phyloP scores from a whole-genome alignment of 2,329 filamentous ascomycete genomes.

The Sporothrix pseudoabietina region DNA sequence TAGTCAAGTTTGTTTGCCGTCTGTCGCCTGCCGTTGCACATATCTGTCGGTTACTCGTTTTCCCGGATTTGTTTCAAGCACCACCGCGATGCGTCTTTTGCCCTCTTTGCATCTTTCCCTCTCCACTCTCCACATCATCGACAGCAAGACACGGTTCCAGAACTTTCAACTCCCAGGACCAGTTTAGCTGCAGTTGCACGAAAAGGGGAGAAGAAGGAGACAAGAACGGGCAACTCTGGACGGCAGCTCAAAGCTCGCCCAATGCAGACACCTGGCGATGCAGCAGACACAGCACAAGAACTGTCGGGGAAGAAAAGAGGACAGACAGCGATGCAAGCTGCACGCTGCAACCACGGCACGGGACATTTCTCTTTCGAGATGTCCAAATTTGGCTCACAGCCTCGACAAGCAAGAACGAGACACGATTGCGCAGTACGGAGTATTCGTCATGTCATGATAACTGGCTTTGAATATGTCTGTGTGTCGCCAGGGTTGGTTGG shows the following conservation, averaged over 20 bases:
- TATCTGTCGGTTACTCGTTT: not conserved
- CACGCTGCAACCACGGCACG: not conserved
- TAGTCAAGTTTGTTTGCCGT: not conserved
- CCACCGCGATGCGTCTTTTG: not conserved
- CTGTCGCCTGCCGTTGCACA: not conserved
- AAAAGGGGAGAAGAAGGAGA: not conserved
- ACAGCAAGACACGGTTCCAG: not conserved
- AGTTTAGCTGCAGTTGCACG: conserved; percentile 13
- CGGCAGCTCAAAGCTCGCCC: not conserved
- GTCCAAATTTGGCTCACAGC: not conserved
- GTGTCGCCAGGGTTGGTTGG: not conserved
- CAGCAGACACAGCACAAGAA: not conserved
- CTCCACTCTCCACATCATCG: not conserved
- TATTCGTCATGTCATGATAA: not conserved
- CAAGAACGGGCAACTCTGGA: not conserved
- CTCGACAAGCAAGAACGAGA: not conserved
- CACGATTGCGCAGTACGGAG: not conserved
- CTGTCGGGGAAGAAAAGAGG: not conserved
- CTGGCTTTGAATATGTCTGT: not conserved
- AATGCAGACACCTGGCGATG: conserved; percentile 6
- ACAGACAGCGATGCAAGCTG: not conserved
- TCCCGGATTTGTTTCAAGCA: conserved; percentile 13
- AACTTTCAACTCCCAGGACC: not conserved
- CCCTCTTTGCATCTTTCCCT: not conserved
- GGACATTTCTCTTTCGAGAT: not conserved